Base-by-base conservation (phyloP, 1,284 basidiomycete genomes). In the Ustilago esculenta region DNA sequence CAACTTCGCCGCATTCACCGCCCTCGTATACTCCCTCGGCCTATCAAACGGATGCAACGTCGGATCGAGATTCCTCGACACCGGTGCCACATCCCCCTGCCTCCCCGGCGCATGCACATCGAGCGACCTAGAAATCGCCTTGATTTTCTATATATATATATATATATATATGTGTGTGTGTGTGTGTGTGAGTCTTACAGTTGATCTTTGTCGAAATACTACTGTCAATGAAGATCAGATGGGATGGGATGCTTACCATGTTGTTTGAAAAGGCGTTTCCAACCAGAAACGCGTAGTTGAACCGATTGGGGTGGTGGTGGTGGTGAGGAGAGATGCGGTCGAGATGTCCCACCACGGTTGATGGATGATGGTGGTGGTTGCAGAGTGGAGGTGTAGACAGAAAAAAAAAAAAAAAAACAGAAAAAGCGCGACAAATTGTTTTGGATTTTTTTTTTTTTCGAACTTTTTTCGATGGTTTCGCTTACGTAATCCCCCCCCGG, bases 1-100 rank as follows among this genome's bases (percentile, higher is more conserved):
- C 85, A 99, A 90, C 84, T 99, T 99, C 20, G 90, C 91, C 0
- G 95, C 95, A 61, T 94, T 96, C 43, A 98, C 83, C 2, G 96
- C 96, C 57, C 96, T 88, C 18, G 90, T 94, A 47, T 96, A 92
- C 84, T 98, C 95, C 61, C 96, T 85, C 12, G 93, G 90, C 40
- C 91, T 89, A 4, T 92, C 86, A 82, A 98, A 98, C 0, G 95
- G 96, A 80, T 99, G 95, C 83, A 94, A 88, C 18, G 92, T 85
- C 0, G 95, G 94, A 78, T 98, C 90, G 36, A 98, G 88, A 82
- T 99, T 99, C 51, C 94, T 87, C 12, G 91, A 92, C 1, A 89
- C 87, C 0, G 94, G 95, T 0, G 90, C 90, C 5, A 91, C 90
- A 78, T 93, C 91, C 20, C 92, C 91, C 20, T 80, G 74, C 12